These are phyloP conservation scores for Mycena venus DNA, from an alignment of 768 basidiomycete species.

Conservation along the genomic window DNA sequence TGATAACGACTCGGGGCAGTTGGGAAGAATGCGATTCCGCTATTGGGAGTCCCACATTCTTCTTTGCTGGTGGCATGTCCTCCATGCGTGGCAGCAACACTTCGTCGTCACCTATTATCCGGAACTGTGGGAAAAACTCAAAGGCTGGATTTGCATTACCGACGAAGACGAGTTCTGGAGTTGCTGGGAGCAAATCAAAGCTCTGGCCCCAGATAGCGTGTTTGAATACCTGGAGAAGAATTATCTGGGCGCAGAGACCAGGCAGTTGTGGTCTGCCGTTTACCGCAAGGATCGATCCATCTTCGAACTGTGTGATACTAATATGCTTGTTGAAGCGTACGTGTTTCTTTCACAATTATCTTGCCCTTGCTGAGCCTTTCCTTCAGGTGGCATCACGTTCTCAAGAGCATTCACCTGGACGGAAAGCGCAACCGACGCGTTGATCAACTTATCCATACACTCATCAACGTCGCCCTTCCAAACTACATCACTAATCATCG, in stretches of 20 bases:
- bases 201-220: slow-evolving; percentile 15
- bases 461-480: slow-evolving; percentile 28
- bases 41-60: slow-evolving; percentile 18
- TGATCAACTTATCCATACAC: slow-evolving; percentile 39
- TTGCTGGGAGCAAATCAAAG: slow-evolving; percentile 29
- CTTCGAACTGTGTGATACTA: slow-evolving; percentile 37
- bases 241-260: slow-evolving; percentile 24
- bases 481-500: slow-evolving; percentile 32
- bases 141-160: slow-evolving; percentile 37
- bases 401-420: slow-evolving; percentile 40
- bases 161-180: slow-evolving; percentile 30
- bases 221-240: slow-evolving; percentile 34
- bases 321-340: slow-evolving; percentile 44
- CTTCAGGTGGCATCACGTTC: slow-evolving; percentile 41
- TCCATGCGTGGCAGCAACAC: slow-evolving; percentile 47
- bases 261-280: slow-evolving; percentile 40
- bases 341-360: neutral
- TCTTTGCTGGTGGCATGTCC: slow-evolving; percentile 48
- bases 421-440: slow-evolving; percentile 38
- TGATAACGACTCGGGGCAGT: slow-evolving; percentile 9
- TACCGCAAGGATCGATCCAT: slow-evolving; percentile 28
- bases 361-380: neutral
- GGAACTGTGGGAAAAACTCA: slow-evolving; percentile 38
- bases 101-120: slow-evolving; percentile 20
- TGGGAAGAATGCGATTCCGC: neutral